phyloP scores from a whole-genome alignment of 345 rosid genomes.

The Sapria himalayana region DNA sequence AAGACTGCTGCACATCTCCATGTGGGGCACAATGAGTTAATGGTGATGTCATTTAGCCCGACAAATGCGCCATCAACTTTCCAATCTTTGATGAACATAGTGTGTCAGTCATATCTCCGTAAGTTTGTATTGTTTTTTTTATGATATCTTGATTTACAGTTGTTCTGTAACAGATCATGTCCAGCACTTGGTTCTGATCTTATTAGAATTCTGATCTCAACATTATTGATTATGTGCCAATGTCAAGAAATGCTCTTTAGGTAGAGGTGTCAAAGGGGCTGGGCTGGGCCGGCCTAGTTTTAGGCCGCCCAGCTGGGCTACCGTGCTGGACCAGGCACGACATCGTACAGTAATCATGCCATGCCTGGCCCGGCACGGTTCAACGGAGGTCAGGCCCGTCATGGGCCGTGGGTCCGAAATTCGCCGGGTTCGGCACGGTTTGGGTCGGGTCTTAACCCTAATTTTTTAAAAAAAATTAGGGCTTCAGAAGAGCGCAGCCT shows the following conservation, averaged over 20 bases:
- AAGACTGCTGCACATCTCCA: not conserved
- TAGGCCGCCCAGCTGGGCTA: no score
- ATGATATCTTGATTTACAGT: not conserved
- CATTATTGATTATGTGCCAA: not conserved
- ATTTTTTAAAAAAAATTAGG: no score
- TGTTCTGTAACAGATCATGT: not conserved
- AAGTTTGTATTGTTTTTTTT: constrained; percentile 1
- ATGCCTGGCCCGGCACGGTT: no score
- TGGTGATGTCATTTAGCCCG: not conserved
- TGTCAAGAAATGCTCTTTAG: not conserved
- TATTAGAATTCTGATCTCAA: not conserved
- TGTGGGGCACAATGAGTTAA: not conserved
- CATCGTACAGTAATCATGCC: no score
- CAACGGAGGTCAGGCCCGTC: no score
- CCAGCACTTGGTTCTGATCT: not conserved
- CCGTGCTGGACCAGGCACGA: no score
- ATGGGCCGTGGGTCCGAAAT: no score
- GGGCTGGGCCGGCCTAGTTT: no score
- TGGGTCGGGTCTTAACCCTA: no score
- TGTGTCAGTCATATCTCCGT: not conserved
- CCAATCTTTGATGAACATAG: not conserved
- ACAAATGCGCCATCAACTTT: not conserved
- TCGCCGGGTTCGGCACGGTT: no score
- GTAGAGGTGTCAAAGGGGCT: not conserved
- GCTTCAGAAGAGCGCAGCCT: no score